These are phyloP conservation scores for Apiospora hydei DNA, from an alignment of 2,329 filamentous ascomycete species.

Conservation along the genomic window DNA sequence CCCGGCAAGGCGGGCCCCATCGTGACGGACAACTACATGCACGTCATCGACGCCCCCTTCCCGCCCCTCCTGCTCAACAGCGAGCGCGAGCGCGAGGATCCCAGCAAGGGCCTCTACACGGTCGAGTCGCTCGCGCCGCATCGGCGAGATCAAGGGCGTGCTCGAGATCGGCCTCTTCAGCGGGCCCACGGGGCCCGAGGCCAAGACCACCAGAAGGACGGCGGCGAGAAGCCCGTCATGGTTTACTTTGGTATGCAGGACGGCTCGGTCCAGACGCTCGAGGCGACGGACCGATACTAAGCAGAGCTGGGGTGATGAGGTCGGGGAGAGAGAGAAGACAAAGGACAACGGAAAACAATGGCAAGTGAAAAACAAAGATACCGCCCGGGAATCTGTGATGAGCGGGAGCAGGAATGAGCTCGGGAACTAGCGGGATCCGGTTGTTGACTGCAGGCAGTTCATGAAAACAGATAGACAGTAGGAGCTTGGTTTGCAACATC, in stretches of 20 bases:
- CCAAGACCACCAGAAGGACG: slow-evolving; percentile 55
- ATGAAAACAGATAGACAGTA: neutral
- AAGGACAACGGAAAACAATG: neutral
- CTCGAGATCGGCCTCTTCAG: slow-evolving; percentile 92
- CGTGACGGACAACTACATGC: slow-evolving; percentile 82
- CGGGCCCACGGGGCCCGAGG: slow-evolving; percentile 78
- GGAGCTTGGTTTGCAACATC: neutral
- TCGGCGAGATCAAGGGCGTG: slow-evolving; percentile 86
- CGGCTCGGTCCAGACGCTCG: slow-evolving; percentile 63
- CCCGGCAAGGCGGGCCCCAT: slow-evolving; percentile 83
- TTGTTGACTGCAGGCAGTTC: neutral
- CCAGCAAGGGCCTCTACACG: slow-evolving; percentile 77
- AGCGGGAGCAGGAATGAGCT: neutral
- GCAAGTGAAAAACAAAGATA: neutral
- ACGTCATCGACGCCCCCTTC: slow-evolving; percentile 94
- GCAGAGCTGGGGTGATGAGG: too few species aligned
- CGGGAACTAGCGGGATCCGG: neutral
- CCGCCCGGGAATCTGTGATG: neutral
- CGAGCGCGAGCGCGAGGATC: slow-evolving; percentile 55
- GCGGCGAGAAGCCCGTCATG: slow-evolving; percentile 88
- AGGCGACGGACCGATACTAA: neutral
- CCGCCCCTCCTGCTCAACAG: slow-evolving; percentile 67
- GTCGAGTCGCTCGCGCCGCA: slow-evolving; percentile 75
- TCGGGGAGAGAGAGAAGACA: neutral
- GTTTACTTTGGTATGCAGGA: slow-evolving; percentile 95